Evolutionary conservation across 768 basidiomycete genomes (phyloP).

Genomic region (Scleroderma citrinum): DNA sequence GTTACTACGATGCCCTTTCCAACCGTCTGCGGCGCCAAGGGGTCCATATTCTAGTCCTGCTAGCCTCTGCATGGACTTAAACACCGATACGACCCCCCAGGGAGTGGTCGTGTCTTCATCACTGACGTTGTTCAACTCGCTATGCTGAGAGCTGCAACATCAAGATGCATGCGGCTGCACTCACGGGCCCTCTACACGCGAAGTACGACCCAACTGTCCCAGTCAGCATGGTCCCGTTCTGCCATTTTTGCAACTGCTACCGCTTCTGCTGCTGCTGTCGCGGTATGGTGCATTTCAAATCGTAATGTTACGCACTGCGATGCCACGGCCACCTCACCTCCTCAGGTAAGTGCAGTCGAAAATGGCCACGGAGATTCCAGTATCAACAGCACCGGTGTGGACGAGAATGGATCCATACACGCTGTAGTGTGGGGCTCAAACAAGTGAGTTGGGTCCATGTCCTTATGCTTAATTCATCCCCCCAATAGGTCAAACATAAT

Average conservation of each 20-base stretch:
- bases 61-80: not conserved
- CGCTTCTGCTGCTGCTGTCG: slow-evolving; percentile 17
- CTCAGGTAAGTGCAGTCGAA: slow-evolving; percentile 1
- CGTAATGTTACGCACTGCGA: slow-evolving; percentile 36
- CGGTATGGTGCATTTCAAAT: slow-evolving; percentile 35
- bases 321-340: slow-evolving; percentile 8
- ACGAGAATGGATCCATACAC: slow-evolving; percentile 30
- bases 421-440: slow-evolving; percentile 75
- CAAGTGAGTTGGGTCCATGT: slow-evolving; percentile 35
- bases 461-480: not conserved
- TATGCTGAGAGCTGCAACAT: not conserved
- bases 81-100: not conserved
- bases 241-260: slow-evolving; percentile 22
- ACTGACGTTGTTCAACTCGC: not conserved
- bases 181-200: slow-evolving; percentile 23
- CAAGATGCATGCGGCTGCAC: slow-evolving; percentile 2
- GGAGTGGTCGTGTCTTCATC: not conserved
- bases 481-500: slow-evolving; percentile 41
- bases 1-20: slow-evolving; percentile 54
- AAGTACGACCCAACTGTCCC: slow-evolving; percentile 13
- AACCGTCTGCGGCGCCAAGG: slow-evolving; percentile 37
- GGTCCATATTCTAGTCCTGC: slow-evolving; percentile 16
- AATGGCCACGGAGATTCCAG: not conserved
- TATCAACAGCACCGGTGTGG: slow-evolving; percentile 19
- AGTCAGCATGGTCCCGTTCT: slow-evolving; percentile 9